These are phyloP conservation scores for Staphylotrichum tortipilum DNA, from an alignment of 495 filamentous ascomycete genomes.

Conservation along the genomic window DNA sequence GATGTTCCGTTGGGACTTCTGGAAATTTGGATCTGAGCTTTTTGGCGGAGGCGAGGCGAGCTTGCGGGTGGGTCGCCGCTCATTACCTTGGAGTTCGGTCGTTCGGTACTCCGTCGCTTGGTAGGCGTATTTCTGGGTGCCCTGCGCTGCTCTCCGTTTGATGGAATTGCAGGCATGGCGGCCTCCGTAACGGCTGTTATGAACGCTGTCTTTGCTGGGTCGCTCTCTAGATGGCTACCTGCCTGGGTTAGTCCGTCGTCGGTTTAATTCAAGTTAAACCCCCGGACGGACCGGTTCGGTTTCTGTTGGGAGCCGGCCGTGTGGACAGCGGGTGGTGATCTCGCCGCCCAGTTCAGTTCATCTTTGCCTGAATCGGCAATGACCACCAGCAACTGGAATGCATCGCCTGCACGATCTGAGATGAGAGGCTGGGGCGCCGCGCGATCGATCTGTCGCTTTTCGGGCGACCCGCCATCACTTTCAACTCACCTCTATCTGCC, in stretches of 20 bases:
- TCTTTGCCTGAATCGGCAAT: constrained; percentile 4
- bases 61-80: constrained; percentile 2
- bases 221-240: too few relatives aligned
- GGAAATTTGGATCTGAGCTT: constrained; percentile 19
- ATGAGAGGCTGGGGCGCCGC: too few relatives aligned
- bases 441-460: constrained; percentile 10
- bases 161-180: background rate
- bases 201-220: background rate
- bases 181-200: constrained; percentile 2
- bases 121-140: too few relatives aligned
- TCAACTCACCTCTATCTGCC: too few relatives aligned
- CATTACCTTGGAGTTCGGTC: too few relatives aligned
- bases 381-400: background rate
- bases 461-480: background rate
- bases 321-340: background rate
- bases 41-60: constrained; percentile 9
- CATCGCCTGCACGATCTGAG: constrained; percentile 8
- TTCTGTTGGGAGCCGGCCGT: background rate
- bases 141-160: background rate
- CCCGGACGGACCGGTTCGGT: background rate
- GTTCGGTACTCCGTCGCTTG: too few relatives aligned
- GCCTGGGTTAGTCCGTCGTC: too few relatives aligned
- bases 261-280: too few relatives aligned
- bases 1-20: constrained; percentile 12
- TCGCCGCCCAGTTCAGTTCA: constrained; percentile 1